phyloP scores from a whole-genome alignment of 2,329 filamentous ascomycete species.

The Talaromyces sp. region DNA sequence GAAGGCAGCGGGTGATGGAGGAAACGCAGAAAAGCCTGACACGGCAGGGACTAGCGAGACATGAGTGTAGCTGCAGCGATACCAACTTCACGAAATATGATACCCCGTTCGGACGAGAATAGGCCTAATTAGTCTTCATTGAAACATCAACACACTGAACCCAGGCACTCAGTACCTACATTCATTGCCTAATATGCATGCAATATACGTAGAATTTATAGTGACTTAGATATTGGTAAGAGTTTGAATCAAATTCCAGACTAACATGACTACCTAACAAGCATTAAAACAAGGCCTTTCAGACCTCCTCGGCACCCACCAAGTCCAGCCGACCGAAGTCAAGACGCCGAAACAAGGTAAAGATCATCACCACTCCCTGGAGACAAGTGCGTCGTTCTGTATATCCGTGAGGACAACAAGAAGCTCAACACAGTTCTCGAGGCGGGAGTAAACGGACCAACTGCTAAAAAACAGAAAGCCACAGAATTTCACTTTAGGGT shows the following conservation, averaged over 20 bases:
- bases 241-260: background rate
- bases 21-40: conserved; percentile 10
- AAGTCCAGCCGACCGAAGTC: conserved; percentile 71
- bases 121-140: no score
- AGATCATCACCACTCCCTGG: conserved; percentile 96
- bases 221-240: background rate
- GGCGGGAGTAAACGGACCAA: conserved; percentile 40
- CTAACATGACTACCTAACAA: conserved; percentile 34
- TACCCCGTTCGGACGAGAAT: no score
- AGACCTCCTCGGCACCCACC: conserved; percentile 88
- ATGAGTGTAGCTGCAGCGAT: conserved; percentile 6
- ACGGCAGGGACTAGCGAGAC: conserved; percentile 3
- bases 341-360: conserved; percentile 67
- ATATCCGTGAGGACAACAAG: conserved; percentile 12
- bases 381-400: conserved; percentile 30
- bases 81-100: conserved; percentile 13
- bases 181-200: no score
- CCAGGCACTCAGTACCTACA: no score
- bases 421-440: conserved; percentile 25
- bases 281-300: conserved; percentile 62
- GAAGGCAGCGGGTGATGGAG: conserved; percentile 3
- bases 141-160: no score
- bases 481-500: conserved; percentile 78
- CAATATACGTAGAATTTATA: no score
- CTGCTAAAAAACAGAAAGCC: conserved; percentile 24